Percentiles rank a stretch among this genome's conserved stretches.
These are phyloP conservation scores for Helminthosporium solani DNA, from an alignment of 2,329 filamentous ascomycete genomes.

Conservation along the genomic window DNA sequence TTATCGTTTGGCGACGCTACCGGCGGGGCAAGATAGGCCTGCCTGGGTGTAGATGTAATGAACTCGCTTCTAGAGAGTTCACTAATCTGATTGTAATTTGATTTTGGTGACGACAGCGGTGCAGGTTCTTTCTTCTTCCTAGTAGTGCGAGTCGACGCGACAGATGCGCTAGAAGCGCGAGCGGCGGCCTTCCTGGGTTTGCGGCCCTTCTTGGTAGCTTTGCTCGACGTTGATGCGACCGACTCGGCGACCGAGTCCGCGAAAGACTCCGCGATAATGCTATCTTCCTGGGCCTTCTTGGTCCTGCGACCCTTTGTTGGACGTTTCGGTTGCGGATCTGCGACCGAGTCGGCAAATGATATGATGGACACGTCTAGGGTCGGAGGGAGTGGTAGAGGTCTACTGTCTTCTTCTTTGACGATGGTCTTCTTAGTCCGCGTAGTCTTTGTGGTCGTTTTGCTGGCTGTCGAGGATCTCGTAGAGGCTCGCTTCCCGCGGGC, in stretches of 20 bases:
- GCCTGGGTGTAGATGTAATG: constrained; percentile 1
- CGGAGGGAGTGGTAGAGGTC: constrained; percentile 9
- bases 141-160: constrained; percentile 8
- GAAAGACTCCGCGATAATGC: neutral
- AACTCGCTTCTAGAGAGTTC: constrained; percentile 7
- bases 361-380: constrained; percentile 1
- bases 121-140: constrained; percentile 15
- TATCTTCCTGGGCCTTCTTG: constrained; percentile 1
- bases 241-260: constrained; percentile 2
- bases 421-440: constrained; percentile 11
- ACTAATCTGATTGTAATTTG: constrained; percentile 9
- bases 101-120: neutral
- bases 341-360: constrained; percentile 1
- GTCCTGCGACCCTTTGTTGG: constrained; percentile 5
- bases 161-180: constrained; percentile 6
- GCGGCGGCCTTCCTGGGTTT: constrained; percentile 4
- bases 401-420: constrained; percentile 3
- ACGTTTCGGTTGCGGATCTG: constrained; percentile 3
- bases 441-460: constrained; percentile 16
- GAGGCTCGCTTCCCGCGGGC: constrained; percentile 34
- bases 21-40: neutral
- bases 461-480: constrained; percentile 22
- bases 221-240: neutral
- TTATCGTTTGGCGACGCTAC: constrained; percentile 4
- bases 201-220: constrained; percentile 3